Base-by-base conservation (phyloP, 2,329 filamentous ascomycete species). In the Biscogniauxia marginata region DNA sequence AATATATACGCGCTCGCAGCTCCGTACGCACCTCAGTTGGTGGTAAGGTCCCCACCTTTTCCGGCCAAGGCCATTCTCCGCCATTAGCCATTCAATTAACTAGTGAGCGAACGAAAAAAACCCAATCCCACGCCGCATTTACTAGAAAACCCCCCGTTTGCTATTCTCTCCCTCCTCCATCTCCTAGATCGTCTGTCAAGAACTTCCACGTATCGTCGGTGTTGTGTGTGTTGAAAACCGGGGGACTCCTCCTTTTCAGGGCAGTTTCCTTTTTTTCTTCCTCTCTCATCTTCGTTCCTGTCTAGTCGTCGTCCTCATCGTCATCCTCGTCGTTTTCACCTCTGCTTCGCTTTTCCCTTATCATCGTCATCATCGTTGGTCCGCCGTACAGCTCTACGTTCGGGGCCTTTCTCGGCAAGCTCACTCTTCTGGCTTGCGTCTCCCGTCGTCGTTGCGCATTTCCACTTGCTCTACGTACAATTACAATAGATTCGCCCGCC, bases 201-300 rank as follows among this genome's bases (percentile, higher is more conserved):
- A 67, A 67, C 69, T 68, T 65, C 69, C 67, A 65, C 70, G 63
- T 68, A 68, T 68, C 65, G 70, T 70, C 68, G 68, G 66, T 71
- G 71, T 69, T 67, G 69, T 71, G 67, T 70, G 74, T 70, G 71
- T 71, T 66, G 69, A 72, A 69, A 71, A 67, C 67, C 63, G 60
- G 69, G 73, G 70, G 70, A 69, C 69, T 67, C 71, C 67, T 69
- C 74, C 67, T 66, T 70, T 74, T 71, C 60, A 72, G 71, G 72
- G 71, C 71, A 70, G 70, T 74, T 74, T 75, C 72, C 72, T 72
- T 74, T 73, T 69, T 62, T 62, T 59, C 53, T 49, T 57, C 56
- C 51, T 53, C 55, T 59, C 56, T 61, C 55, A 52, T 64, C 57
- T n/a, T 64, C 50, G 58, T 67, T 64, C 58, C 62, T 51, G 58